Evolutionary conservation across 2,329 filamentous ascomycete species (phyloP), one percentile per base, ranked within the genome.

Genomic region (Penicillium paneum): DNA sequence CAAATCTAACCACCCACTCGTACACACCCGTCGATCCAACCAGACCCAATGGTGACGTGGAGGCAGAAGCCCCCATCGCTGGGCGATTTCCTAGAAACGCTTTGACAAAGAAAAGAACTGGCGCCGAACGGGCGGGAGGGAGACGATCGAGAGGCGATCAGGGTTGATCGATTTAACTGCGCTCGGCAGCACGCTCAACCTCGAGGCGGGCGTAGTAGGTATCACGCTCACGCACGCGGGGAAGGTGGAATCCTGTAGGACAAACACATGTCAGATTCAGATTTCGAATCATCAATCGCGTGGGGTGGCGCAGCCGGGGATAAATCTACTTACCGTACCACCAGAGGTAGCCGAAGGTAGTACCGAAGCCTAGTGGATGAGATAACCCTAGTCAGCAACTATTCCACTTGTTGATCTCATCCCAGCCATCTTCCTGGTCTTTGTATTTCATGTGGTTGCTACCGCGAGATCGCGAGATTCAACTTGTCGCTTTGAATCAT

Each of bases 121-220:
- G 39, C 50, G 60, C 60, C 56, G 63, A 44, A 63, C 53, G 51
- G 58, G 61, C 57, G 55, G 46, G 49, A 45, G 47, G 38, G 48
- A 54, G 46, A 53, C 41, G 28, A 28, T 55, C 50, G 57, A 49
- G 49, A 42, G 49, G 58, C 42, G 50, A 55, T 52, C 50, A 53
- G 38, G 17, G 38, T 44, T 44, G 55, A 41, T 29, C 54, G 57
- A 59, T 66, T 66, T 72, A 72, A 32, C 57, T 64, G 63, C 67
- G 61, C 56, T 66, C 59, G 51, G 67, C 63, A 43, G 82, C 82
- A 61, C 84, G 78, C 75, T 86, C 77, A 64, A 83, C 78, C 74
- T 87, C 84, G 59, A 87, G 77, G 73, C 81, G 83, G 69, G 80
- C 75, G 78, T 87, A 87, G 78, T 80, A 84, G 66, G 76, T 67